These are phyloP conservation scores for Candolleomyces efflorescens DNA, from an alignment of 768 basidiomycete species.

Conservation along the genomic window DNA sequence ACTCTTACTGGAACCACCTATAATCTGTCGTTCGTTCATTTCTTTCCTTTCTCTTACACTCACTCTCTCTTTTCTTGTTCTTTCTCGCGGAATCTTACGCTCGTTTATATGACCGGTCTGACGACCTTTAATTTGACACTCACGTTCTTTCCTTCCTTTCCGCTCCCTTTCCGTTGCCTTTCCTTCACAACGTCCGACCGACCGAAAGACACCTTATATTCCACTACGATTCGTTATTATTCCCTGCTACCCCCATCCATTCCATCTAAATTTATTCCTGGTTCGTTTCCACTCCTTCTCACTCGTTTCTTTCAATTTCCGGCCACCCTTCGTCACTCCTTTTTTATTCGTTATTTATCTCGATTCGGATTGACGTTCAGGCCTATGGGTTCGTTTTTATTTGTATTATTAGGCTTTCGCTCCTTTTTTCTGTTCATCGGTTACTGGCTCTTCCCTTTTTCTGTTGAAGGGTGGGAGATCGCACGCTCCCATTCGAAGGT, in stretches of 20 bases:
- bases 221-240: background rate
- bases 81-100: background rate
- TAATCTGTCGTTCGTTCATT: background rate
- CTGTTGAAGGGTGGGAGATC: background rate
- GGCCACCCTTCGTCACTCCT: background rate
- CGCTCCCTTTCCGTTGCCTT: no score
- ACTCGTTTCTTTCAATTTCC: background rate
- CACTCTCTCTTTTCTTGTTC: background rate
- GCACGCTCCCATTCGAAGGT: no score
- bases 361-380: background rate
- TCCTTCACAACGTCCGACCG: no score
- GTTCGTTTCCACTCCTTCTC: background rate
- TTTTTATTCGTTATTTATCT: constrained; percentile 7
- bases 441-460: background rate
- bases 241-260: background rate
- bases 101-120: background rate
- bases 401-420: background rate
- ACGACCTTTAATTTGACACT: background rate
- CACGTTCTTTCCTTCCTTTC: background rate
- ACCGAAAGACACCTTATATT: background rate
- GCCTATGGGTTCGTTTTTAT: background rate
- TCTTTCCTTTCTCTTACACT: no score
- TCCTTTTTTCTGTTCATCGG: background rate
- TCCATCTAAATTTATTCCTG: constrained; percentile 2
- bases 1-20: no score